phyloP scores from a whole-genome alignment of 805 yeast species.

The Starmerella gropengiesseri region DNA sequence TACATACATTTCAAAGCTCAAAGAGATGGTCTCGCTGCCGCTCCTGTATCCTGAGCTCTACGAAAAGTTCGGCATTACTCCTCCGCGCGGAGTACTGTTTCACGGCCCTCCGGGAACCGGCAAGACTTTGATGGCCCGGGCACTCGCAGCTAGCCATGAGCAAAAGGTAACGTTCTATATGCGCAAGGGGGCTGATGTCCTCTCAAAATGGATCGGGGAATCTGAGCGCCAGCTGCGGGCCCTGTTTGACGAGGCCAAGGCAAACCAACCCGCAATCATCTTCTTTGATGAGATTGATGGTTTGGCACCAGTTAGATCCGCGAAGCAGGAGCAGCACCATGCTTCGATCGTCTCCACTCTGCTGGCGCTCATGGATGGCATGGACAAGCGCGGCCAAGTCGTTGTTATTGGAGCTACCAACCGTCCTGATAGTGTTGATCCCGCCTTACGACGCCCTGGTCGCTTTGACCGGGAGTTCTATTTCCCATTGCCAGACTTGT shows the following conservation, averaged over 20 bases:
- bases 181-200: constrained; percentile 96
- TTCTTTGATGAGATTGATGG: constrained; percentile 98
- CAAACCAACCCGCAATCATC: constrained; percentile 89
- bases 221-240: constrained; percentile 90
- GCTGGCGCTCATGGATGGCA: constrained; percentile 95
- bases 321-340: constrained; percentile 96
- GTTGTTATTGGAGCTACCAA: constrained; percentile 97
- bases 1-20: constrained; percentile 78
- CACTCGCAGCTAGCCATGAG: constrained; percentile 83
- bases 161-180: constrained; percentile 88
- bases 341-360: constrained; percentile 93
- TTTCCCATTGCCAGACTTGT: constrained; percentile 80
- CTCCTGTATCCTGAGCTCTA: constrained; percentile 87
- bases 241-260: constrained; percentile 89
- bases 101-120: constrained; percentile 99
- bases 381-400: constrained; percentile 97
- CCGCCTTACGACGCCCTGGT: constrained; percentile 94
- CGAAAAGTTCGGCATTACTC: constrained; percentile 78
- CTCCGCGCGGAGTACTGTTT: constrained; percentile 93
- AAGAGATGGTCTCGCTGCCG: constrained; percentile 95
- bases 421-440: constrained; percentile 96
- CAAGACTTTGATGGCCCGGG: constrained; percentile 95
- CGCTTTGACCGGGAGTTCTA: constrained; percentile 94
- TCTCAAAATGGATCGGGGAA: constrained; percentile 98
- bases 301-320: constrained; percentile 91